A percentile compares a stretch with the other conserved stretches of the same genome.
Conservation (phyloP, 1,139 yeast species). For the Hansenula lynferdii region DNA sequence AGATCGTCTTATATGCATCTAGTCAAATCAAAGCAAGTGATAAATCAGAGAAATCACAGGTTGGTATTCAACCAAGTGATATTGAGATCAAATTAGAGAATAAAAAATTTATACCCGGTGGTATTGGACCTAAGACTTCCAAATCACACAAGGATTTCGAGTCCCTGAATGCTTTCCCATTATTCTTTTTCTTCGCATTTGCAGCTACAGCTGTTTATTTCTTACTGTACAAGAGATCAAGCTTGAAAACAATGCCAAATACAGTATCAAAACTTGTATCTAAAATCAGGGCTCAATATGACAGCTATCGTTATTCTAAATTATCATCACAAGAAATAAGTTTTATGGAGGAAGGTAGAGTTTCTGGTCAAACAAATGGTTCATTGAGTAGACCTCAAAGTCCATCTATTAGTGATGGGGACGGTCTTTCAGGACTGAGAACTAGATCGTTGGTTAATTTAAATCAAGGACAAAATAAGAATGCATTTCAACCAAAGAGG, state of each 20-base stretch:
- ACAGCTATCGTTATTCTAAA: slow-evolving; percentile 16
- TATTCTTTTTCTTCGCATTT: slow-evolving; percentile 7
- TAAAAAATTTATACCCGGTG: slow-evolving; percentile 19
- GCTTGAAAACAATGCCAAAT: slow-evolving; percentile 12
- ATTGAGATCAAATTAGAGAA: slow-evolving; percentile 25
- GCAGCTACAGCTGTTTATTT: slow-evolving; percentile 8
- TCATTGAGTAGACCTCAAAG: slow-evolving; percentile 16
- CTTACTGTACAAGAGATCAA: slow-evolving; percentile 8
- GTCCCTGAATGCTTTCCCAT: slow-evolving; percentile 4
- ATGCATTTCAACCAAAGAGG: slow-evolving; percentile 11
- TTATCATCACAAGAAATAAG: slow-evolving; percentile 15
- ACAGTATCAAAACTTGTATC: slow-evolving; percentile 7
- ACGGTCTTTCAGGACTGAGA: slow-evolving; percentile 13
- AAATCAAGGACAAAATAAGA: slow-evolving; percentile 6
- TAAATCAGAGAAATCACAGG: slow-evolving; percentile 20
- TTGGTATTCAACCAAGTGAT: slow-evolving; percentile 53
- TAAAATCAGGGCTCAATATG: slow-evolving; percentile 11
- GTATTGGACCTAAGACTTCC: slow-evolving; percentile 5
- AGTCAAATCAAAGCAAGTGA: slow-evolving; percentile 37
- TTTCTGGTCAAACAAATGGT: slow-evolving; percentile 4
- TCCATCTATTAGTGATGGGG: slow-evolving; percentile 14
- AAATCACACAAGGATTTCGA: slow-evolving; percentile 7
- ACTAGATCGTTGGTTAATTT: slow-evolving; percentile 21
- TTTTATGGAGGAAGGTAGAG: slow-evolving; percentile 18
- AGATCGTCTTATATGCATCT: slow-evolving; percentile 54